phyloP scores from a whole-genome alignment of 768 basidiomycete species.

The Amanita exitialis region DNA sequence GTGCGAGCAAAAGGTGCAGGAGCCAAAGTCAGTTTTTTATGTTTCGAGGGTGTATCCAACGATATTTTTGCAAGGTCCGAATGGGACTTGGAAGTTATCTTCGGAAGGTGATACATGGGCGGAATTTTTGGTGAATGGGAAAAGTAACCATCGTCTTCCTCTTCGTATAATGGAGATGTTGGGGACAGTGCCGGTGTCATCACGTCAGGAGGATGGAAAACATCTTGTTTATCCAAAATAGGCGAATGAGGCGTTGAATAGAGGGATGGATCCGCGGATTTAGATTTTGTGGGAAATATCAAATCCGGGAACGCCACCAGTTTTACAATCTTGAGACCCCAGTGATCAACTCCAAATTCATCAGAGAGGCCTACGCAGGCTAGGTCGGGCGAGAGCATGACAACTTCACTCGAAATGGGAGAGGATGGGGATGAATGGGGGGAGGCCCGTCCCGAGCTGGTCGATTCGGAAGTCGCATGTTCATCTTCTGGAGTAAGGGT shows the following conservation, averaged over 20 bases:
- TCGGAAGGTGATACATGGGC: constrained; percentile 23
- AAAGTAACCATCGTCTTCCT: constrained; percentile 49
- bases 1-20: constrained; percentile 10
- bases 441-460: constrained; percentile 3
- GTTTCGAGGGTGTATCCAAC: constrained; percentile 27
- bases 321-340: constrained; percentile 72
- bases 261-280: constrained; percentile 10
- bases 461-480: background rate
- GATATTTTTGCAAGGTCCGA: constrained; percentile 25
- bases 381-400: constrained; percentile 57
- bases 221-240: constrained; percentile 8
- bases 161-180: constrained; percentile 5
- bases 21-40: constrained; percentile 11
- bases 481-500: constrained; percentile 2
- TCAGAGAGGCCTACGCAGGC: constrained; percentile 70
- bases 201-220: constrained; percentile 2
- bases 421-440: constrained; percentile 35
- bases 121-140: constrained; percentile 43
- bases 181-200: background rate
- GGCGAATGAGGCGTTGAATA: constrained; percentile 4
- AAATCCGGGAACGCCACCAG: constrained; percentile 70
- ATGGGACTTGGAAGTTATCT: constrained; percentile 32
- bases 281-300: constrained; percentile 24
- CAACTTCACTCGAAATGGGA: constrained; percentile 48
- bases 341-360: constrained; percentile 51